A percentile compares a stretch with the other conserved stretches of the same genome.
Evolutionary conservation across 495 filamentous ascomycete genomes (phyloP).

Genomic region (Penicillium coprophilum): DNA sequence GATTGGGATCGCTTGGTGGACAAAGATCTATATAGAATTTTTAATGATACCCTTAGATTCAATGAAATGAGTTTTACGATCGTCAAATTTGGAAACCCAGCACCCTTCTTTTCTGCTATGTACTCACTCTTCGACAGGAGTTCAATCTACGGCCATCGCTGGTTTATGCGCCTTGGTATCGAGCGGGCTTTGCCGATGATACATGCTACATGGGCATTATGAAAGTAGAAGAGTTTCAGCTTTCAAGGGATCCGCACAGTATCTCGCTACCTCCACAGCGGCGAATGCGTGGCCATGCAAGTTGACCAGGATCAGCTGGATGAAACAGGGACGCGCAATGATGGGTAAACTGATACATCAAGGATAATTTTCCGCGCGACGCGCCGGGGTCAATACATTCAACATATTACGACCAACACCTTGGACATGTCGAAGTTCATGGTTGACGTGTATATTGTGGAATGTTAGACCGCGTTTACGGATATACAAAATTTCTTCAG

Average conservation of each 20-base stretch:
- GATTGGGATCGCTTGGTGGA: background rate
- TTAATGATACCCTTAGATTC: conserved; percentile 15
- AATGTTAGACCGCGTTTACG: background rate
- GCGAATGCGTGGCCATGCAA: background rate
- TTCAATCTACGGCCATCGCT: background rate
- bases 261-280: too few species aligned
- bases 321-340: background rate
- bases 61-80: conserved; percentile 13
- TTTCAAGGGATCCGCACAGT: too few species aligned
- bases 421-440: background rate
- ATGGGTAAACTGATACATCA: background rate
- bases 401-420: too few species aligned
- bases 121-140: background rate
- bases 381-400: too few species aligned
- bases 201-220: background rate
- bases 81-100: background rate
- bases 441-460: background rate
- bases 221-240: too few species aligned
- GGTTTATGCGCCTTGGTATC: background rate
- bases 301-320: background rate
- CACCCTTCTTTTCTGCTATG: background rate
- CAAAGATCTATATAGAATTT: conserved; percentile 2
- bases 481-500: background rate
- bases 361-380: background rate
- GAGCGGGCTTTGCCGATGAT: background rate